Evolutionary conservation across 345 rosid species (phyloP).

Genomic region (Eucalyptus polybractea): DNA sequence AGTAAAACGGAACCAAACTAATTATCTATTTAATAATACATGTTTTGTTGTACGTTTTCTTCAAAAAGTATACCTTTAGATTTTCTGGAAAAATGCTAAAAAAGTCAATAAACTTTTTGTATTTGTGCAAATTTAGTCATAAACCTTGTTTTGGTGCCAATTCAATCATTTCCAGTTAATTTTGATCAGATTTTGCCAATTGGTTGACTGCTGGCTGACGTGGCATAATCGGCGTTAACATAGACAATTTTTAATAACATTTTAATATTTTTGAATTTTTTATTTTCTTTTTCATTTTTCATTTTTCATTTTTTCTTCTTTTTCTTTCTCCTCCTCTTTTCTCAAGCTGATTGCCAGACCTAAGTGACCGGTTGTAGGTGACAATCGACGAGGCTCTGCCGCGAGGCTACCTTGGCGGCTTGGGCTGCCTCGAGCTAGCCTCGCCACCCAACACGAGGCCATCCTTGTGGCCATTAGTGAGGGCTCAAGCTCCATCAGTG

Average conservation of each 20-base stretch:
- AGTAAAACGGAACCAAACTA: too few species aligned
- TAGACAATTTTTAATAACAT: too few species aligned
- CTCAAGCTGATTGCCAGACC: fast-evolving
- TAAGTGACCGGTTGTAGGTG: fast-evolving
- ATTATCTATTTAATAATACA: too few species aligned
- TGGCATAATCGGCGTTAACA: fast-evolving
- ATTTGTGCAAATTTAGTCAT: fast-evolving
- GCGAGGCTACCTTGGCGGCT: fast-evolving
- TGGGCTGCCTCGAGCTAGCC: too few species aligned
- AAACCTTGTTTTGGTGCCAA: too few species aligned
- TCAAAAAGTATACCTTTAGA: fast-evolving
- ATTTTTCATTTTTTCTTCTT: too few species aligned
- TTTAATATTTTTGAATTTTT: too few species aligned
- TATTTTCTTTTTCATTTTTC: too few species aligned
- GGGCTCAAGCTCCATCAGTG: too few species aligned
- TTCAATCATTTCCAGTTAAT: fast-evolving
- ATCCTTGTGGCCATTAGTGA: fast-evolving
- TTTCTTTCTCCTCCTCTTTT: too few species aligned
- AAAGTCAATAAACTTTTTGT: fast-evolving
- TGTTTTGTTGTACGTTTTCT: too few species aligned
- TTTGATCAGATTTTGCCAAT: fast-evolving
- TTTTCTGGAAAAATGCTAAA: fast-evolving
- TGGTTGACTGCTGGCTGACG: fast-evolving
- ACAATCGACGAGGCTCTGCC: fast-evolving
- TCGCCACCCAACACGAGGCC: too few species aligned